Conservation (phyloP, 1,139 yeast species). For the Suhomyces coccinellae region DNA sequence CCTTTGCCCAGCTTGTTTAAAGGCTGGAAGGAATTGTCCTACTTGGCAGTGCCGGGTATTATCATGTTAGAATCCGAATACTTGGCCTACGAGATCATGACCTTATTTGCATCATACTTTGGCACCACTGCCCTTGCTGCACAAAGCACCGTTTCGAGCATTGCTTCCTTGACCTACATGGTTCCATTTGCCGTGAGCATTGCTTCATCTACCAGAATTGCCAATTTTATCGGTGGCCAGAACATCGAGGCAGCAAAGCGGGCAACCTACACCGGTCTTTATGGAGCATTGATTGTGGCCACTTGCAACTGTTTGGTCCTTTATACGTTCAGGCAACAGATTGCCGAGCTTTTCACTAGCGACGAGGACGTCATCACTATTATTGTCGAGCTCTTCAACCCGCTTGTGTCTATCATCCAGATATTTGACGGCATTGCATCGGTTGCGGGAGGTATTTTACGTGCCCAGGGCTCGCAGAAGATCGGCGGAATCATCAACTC, state of each 20-base stretch:
- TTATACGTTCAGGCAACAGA: conserved; percentile 49
- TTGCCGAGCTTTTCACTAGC: conserved; percentile 68
- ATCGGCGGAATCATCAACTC: conserved; percentile 81
- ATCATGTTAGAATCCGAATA: conserved; percentile 63
- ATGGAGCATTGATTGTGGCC: conserved; percentile 61
- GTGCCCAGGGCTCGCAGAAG: conserved; percentile 87
- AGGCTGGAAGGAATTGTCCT: conserved; percentile 61
- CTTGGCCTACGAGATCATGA: conserved; percentile 57
- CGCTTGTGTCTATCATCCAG: conserved; percentile 72
- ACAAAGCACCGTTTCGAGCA: conserved; percentile 81
- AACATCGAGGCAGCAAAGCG: conserved; percentile 60
- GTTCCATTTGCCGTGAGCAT: conserved; percentile 88
- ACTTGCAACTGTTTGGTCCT: conserved; percentile 54
- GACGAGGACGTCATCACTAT: conserved; percentile 62
- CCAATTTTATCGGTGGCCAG: conserved; percentile 82
- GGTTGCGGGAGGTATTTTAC: conserved; percentile 77
- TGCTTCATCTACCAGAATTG: conserved; percentile 83
- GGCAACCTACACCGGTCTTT: conserved; percentile 65
- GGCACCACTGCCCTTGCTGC: conserved; percentile 87
- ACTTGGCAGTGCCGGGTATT: conserved; percentile 59
- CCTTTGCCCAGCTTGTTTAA: conserved; percentile 47
- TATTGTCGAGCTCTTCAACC: conserved; percentile 53
- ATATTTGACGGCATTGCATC: conserved; percentile 81
- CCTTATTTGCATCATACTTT: conserved; percentile 67
- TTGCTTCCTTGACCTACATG: conserved; percentile 80